A percentile compares a stretch with the other conserved stretches of the same genome.
phyloP scores from a whole-genome alignment of 257 asterid species.

The Przewalskia tangutica region DNA sequence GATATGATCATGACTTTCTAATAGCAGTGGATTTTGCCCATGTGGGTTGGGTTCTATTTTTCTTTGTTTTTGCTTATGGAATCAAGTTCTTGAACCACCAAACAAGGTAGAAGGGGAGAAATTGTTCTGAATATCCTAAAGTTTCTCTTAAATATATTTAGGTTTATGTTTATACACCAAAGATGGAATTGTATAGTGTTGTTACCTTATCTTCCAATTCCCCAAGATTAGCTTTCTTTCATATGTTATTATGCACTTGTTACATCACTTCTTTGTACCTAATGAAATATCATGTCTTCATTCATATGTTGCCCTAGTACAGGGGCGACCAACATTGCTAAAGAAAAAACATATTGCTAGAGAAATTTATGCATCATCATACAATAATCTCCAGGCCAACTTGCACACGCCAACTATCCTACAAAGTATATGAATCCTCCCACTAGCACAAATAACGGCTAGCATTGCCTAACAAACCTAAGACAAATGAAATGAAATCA shows the following conservation, averaged over 20 bases:
- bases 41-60: slow-evolving; percentile 81
- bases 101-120: slow-evolving; percentile 28
- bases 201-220: too few relatives aligned
- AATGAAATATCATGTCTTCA: too few relatives aligned
- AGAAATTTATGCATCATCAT: neutral
- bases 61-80: slow-evolving; percentile 69
- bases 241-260: neutral
- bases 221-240: too few relatives aligned
- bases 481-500: neutral
- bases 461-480: too few relatives aligned
- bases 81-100: slow-evolving; percentile 83
- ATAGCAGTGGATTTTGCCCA: slow-evolving; percentile 53
- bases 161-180: neutral
- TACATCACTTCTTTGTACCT: neutral
- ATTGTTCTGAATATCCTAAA: neutral
- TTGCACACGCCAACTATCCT: neutral
- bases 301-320: neutral
- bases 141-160: neutral
- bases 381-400: neutral
- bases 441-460: neutral
- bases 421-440: neutral
- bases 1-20: slow-evolving; percentile 61
- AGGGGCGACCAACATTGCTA: neutral
- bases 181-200: neutral
- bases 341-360: neutral